Conservation (phyloP, 495 filamentous ascomycete species). For the Aspergillus nanangensis region DNA sequence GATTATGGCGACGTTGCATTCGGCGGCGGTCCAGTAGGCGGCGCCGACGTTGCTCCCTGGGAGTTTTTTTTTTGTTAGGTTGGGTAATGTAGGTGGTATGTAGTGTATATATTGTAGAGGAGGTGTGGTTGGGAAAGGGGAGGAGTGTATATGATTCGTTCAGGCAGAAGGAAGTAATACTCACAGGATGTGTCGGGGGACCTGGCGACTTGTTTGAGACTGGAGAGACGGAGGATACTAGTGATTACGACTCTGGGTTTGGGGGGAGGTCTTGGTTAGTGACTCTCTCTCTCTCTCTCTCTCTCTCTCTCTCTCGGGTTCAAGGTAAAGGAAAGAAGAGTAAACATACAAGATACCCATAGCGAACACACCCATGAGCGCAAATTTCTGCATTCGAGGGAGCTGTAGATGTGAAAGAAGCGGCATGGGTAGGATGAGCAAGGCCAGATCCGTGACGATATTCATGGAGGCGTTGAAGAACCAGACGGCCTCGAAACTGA, state of each 20-base stretch:
- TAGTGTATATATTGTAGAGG: too few species aligned
- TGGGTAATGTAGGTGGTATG: too few species aligned
- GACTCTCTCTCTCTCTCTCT: too few species aligned
- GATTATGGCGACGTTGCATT: conserved; percentile 79
- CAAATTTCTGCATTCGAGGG: conserved; percentile 45
- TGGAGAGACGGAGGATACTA: conserved; percentile 31
- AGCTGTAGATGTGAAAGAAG: conserved; percentile 47
- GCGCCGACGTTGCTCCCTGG: conserved; percentile 49
- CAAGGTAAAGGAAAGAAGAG: conserved; percentile 54
- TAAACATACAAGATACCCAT: conserved; percentile 46
- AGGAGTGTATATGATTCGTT: conserved; percentile 57
- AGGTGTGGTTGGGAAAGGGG: conserved; percentile 25
- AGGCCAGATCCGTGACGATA: conserved; percentile 51
- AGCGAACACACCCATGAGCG: conserved; percentile 49
- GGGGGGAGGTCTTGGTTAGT: conserved; percentile 17
- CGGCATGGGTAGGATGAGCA: conserved; percentile 53
- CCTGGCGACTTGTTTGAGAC: conserved; percentile 23
- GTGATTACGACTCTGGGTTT: conserved; percentile 26
- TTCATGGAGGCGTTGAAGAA: conserved; percentile 52
- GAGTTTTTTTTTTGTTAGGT: not conserved
- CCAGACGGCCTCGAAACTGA: conserved; percentile 41
- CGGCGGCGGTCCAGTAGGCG: conserved; percentile 74
- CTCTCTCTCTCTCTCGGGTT: too few species aligned
- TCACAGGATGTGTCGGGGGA: conserved; percentile 48
- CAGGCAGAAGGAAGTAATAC: too few species aligned